Percentiles rank a stretch among this genome's conserved stretches.
phyloP scores from a whole-genome alignment of 1,139 yeast genomes.

The Saccharomyces hybrid region DNA sequence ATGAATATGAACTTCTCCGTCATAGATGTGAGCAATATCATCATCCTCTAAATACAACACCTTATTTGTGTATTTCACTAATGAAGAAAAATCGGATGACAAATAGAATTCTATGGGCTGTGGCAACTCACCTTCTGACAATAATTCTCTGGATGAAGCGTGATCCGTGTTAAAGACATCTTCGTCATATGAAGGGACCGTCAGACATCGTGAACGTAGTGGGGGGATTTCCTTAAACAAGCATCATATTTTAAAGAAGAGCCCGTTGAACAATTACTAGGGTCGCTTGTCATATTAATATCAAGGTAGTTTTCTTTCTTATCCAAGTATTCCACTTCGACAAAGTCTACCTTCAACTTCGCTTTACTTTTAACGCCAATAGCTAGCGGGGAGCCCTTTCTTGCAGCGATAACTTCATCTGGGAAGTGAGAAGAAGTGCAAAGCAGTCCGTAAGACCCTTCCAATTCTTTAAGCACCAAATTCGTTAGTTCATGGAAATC shows the following conservation, averaged over 20 bases:
- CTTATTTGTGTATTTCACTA: conserved; percentile 91
- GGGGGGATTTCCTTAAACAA: conserved; percentile 8
- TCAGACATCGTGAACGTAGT: conserved; percentile 13
- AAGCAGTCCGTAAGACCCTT: conserved; percentile 94
- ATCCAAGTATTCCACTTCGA: conserved; percentile 93
- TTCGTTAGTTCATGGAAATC: conserved; percentile 92
- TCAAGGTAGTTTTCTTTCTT: conserved; percentile 35
- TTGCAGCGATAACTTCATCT: conserved; percentile 91
- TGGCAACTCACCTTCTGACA: conserved; percentile 84
- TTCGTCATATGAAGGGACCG: conserved; percentile 28
- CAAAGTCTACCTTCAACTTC: conserved; percentile 93
- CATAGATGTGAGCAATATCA: conserved; percentile 96
- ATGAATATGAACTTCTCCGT: conserved; percentile 97
- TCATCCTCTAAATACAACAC: conserved; percentile 95
- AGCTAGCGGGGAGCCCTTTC: conserved; percentile 95
- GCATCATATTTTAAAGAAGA: background rate
- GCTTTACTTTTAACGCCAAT: conserved; percentile 95
- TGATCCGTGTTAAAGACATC: conserved; percentile 51
- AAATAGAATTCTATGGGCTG: conserved; percentile 93
- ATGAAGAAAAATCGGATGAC: conserved; percentile 96
- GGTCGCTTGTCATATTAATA: conserved; percentile 19
- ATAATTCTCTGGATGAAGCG: conserved; percentile 86
- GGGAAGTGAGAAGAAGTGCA: conserved; percentile 91
- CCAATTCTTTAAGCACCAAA: conserved; percentile 84
- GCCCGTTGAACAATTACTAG: background rate